These are phyloP conservation scores for Agrostemma githago DNA, from an alignment of 148 eudicot species.

Conservation along the genomic window DNA sequence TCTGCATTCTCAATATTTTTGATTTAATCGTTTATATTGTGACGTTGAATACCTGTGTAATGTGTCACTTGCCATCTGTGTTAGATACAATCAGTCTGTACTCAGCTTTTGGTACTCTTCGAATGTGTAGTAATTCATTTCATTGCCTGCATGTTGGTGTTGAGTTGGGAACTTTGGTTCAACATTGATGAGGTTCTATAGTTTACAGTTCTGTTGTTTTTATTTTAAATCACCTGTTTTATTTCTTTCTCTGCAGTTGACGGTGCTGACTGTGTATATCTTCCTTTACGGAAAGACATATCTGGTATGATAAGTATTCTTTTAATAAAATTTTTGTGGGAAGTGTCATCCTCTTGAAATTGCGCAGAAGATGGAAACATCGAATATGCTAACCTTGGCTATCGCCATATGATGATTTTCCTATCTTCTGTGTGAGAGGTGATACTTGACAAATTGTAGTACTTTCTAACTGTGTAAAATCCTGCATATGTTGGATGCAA, in stretches of 20 bases:
- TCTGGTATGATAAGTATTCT: slow-evolving; percentile 42
- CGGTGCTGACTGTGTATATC: slow-evolving; percentile 88
- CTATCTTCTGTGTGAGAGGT: not conserved
- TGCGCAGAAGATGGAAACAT: not conserved
- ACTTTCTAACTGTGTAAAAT: not conserved
- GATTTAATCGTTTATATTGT: not conserved
- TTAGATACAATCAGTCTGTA: not conserved
- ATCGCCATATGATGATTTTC: not conserved
- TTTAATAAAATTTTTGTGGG: not conserved
- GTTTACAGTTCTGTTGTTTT: not conserved
- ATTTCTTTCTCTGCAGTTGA: slow-evolving; percentile 62
- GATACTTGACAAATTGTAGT: not conserved
- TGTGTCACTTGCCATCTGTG: not conserved
- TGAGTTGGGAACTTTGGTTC: not conserved
- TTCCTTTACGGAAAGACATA: slow-evolving; percentile 94
- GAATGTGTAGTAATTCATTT: too few species aligned
- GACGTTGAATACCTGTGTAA: not conserved
- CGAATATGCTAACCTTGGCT: not conserved
- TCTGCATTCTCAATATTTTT: not conserved
- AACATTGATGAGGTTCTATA: too few species aligned
- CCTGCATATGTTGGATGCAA: too few species aligned
- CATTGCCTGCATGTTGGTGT: not conserved
- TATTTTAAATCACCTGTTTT: slow-evolving; percentile 8
- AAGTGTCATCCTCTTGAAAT: not conserved
- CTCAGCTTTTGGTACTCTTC: too few species aligned